Evolutionary conservation across 176 grass and related monocot genomes (phyloP).

Genomic region (Oryza brachyantha): DNA sequence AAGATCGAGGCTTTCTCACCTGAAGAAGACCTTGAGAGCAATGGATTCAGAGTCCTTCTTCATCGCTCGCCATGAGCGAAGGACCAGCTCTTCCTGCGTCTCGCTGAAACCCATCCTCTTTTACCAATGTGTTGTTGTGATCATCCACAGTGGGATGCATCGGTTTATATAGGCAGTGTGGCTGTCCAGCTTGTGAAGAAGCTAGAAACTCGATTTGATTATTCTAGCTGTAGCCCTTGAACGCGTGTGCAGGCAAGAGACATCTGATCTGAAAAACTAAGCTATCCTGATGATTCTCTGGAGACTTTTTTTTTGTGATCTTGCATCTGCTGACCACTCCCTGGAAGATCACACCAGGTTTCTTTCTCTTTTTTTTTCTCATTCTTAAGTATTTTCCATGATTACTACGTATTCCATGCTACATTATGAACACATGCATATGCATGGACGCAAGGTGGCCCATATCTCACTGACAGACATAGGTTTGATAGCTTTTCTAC

Average conservation of each 20-base stretch:
- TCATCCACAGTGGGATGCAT: neutral
- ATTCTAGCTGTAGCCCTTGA: conserved; percentile 1
- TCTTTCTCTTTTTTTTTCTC: neutral
- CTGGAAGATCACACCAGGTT: neutral
- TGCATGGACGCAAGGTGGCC: neutral
- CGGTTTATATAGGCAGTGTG: conserved; percentile 27
- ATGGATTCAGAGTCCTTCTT: conserved; percentile 55
- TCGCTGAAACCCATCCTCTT: conserved; percentile 54
- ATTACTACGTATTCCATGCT: neutral
- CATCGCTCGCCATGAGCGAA: conserved; percentile 79
- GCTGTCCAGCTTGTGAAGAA: conserved; percentile 1
- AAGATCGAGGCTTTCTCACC: conserved; percentile 20
- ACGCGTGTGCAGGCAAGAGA: neutral
- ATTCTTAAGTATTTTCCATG: neutral
- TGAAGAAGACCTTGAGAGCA: conserved; percentile 75
- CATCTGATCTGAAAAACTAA: neutral
- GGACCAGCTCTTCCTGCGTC: conserved; percentile 62
- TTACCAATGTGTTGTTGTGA: neutral
- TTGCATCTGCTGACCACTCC: neutral
- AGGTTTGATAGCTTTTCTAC: neutral
- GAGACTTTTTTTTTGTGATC: neutral
- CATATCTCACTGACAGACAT: neutral
- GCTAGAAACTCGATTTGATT: neutral
- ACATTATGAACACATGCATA: no score
- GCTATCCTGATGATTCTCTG: neutral